These are phyloP conservation scores for Butyriboletus loyo DNA, from an alignment of 768 basidiomycete species.

Conservation along the genomic window DNA sequence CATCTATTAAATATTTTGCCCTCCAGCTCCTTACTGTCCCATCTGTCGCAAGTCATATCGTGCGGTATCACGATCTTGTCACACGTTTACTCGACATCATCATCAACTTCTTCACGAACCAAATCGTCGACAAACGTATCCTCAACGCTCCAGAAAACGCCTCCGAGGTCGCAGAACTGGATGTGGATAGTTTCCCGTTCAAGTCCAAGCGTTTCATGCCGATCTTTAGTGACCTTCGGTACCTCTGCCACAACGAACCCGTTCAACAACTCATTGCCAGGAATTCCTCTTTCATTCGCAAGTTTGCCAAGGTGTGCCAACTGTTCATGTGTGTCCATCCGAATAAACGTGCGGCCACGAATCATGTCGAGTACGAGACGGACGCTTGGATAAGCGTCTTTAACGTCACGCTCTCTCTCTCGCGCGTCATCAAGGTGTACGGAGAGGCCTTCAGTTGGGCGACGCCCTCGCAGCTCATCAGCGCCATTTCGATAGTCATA, in stretches of 20 bases:
- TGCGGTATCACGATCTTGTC: slow-evolving; percentile 69
- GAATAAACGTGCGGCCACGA: slow-evolving; percentile 75
- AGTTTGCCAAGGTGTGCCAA: slow-evolving; percentile 75
- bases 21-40: slow-evolving; percentile 93
- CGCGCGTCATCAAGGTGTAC: slow-evolving; percentile 84
- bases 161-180: slow-evolving; percentile 41
- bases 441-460: slow-evolving; percentile 77
- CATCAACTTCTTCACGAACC: slow-evolving; percentile 89
- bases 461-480: slow-evolving; percentile 54
- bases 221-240: slow-evolving; percentile 87
- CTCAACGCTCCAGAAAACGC: slow-evolving; percentile 26
- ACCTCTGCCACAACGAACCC: slow-evolving; percentile 75
- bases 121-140: slow-evolving; percentile 73
- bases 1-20: slow-evolving; percentile 90
- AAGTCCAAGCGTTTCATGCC: slow-evolving; percentile 96
- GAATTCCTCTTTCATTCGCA: slow-evolving; percentile 61
- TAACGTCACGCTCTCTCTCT: slow-evolving; percentile 88
- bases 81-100: slow-evolving; percentile 79
- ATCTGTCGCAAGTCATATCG: slow-evolving; percentile 76
- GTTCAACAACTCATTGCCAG: slow-evolving; percentile 78
- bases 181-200: slow-evolving; percentile 85
- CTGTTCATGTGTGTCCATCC: slow-evolving; percentile 94
- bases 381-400: slow-evolving; percentile 98
- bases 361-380: slow-evolving; percentile 93
- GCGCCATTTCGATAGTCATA: slow-evolving; percentile 66